A percentile compares a stretch with the other conserved stretches of the same genome.
Evolutionary conservation across 2,329 filamentous ascomycete species (phyloP).

Genomic region (Hymenoscyphus repandus): DNA sequence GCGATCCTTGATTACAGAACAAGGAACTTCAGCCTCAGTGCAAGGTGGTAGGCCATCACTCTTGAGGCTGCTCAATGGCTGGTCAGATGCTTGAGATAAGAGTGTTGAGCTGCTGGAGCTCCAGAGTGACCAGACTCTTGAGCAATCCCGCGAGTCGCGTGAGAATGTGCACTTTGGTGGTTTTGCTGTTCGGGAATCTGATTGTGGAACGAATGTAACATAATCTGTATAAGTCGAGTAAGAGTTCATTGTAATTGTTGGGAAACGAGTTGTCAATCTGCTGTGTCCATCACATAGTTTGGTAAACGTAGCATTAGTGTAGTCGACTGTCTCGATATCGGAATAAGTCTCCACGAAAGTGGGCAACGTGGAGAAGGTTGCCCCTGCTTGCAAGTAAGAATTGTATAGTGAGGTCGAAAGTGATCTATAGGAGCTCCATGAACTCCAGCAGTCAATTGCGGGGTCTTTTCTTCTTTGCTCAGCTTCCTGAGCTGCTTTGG

Average conservation of each 20-base stretch:
- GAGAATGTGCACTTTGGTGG: not conserved
- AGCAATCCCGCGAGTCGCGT: not conserved
- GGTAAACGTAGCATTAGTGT: not conserved
- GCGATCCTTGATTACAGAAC: not conserved
- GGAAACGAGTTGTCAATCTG: not conserved
- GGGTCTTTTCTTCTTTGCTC: no score
- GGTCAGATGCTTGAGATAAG: not conserved
- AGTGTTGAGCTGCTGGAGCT: not conserved
- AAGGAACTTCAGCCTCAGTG: not conserved
- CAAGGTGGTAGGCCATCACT: not conserved
- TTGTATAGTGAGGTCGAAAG: not conserved
- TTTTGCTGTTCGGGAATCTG: not conserved
- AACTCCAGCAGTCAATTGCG: constrained; percentile 29
- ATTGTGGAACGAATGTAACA: not conserved
- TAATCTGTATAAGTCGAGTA: not conserved
- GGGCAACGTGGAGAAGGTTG: not conserved
- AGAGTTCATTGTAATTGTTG: not conserved
- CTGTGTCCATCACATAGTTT: not conserved
- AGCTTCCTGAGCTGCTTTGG: no score
- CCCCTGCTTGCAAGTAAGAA: not conserved
- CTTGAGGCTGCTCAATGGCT: not conserved
- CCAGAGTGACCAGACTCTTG: not conserved
- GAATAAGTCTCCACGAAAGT: not conserved
- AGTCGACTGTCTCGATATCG: not conserved
- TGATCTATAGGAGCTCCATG: not conserved